Conservation (phyloP, 257 asterid species). For the Rauvolfia tetraphylla region DNA sequence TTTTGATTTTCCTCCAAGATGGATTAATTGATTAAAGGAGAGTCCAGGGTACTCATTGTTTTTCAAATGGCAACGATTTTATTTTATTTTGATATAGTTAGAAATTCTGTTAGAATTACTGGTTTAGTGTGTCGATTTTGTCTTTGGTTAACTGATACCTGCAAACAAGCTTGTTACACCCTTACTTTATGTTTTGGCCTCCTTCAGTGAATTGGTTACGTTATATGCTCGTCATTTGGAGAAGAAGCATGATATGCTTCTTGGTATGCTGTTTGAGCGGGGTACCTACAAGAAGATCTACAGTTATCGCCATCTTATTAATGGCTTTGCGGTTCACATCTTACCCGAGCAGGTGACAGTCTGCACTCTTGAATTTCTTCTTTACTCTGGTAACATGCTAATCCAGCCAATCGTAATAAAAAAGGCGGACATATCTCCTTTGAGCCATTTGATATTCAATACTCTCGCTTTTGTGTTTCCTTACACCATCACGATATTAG, state of each 20-base stretch:
- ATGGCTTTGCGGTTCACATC: conserved; percentile 88
- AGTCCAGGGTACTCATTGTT: background rate
- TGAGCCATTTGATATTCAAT: conserved; percentile 12
- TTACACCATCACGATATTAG: conserved; percentile 41
- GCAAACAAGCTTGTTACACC: conserved; percentile 7
- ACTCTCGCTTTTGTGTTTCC: conserved; percentile 25
- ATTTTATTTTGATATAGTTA: background rate
- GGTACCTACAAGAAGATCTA: conserved; percentile 84
- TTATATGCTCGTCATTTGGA: conserved; percentile 75
- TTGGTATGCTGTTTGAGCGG: conserved; percentile 72
- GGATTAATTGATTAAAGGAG: background rate
- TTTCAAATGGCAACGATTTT: background rate
- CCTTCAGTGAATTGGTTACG: conserved; percentile 63
- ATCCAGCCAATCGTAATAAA: background rate
- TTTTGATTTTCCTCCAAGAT: background rate
- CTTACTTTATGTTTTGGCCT: conserved; percentile 21
- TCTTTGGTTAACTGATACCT: background rate
- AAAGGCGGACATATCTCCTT: background rate
- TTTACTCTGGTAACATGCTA: background rate
- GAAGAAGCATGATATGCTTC: conserved; percentile 93
- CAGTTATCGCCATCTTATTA: conserved; percentile 88
- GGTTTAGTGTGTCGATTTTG: background rate
- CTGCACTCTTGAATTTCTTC: conserved; percentile 16
- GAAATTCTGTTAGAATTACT: background rate
- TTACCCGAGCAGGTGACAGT: conserved; percentile 85